Percentiles rank a stretch among this genome's conserved stretches.
These are phyloP conservation scores for Boletus rufocinnamomeus DNA, from an alignment of 768 basidiomycete genomes.

Conservation along the genomic window DNA sequence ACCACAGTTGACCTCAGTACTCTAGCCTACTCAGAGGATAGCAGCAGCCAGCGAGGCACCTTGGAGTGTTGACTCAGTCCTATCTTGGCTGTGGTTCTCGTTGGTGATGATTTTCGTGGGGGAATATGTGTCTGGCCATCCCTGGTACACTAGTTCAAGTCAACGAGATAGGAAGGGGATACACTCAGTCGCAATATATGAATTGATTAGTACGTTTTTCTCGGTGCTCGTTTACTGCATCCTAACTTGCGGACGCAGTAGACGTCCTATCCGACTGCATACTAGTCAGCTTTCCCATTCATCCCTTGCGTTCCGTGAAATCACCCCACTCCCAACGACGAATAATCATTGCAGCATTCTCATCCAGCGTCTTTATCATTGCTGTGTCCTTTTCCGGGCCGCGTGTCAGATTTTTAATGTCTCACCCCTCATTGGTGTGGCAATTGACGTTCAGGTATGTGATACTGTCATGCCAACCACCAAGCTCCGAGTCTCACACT, in stretches of 20 bases:
- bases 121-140: neutral
- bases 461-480: neutral
- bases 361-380: slow-evolving; percentile 14
- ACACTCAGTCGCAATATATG: slow-evolving; percentile 11
- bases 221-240: neutral
- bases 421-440: neutral
- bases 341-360: slow-evolving; percentile 8
- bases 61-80: neutral
- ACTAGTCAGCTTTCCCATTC: slow-evolving; percentile 15
- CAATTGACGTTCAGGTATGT: slow-evolving; percentile 20
- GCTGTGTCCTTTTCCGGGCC: slow-evolving; percentile 7
- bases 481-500: neutral
- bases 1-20: slow-evolving; percentile 18
- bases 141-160: neutral
- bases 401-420: slow-evolving; percentile 9
- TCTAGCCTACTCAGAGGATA: neutral
- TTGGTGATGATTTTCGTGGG: slow-evolving; percentile 4
- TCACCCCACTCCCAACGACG: slow-evolving; percentile 7
- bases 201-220: slow-evolving; percentile 17
- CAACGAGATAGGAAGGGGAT: neutral
- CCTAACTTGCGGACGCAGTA: slow-evolving; percentile 14
- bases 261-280: slow-evolving; percentile 23
- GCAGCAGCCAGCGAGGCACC: neutral
- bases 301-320: slow-evolving; percentile 5
- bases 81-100: slow-evolving; percentile 10